Base-by-base conservation (phyloP, 2,329 filamentous ascomycete species). In the Trichothecium roseum region DNA sequence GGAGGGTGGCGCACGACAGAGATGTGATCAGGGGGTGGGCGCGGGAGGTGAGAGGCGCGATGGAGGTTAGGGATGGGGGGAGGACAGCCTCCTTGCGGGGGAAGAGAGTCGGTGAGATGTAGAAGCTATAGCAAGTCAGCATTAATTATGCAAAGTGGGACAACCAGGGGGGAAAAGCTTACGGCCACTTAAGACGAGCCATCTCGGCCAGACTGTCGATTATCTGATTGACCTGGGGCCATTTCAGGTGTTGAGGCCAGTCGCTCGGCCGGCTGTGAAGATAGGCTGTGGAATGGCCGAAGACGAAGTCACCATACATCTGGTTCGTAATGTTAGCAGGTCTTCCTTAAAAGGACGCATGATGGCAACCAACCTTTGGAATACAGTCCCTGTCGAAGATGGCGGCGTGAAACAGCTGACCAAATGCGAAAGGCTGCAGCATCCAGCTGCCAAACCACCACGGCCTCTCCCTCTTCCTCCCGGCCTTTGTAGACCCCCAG, bases 371-470 rank as follows among this genome's bases (percentile, higher is more conserved):
- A 53, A 77, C 74, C 52, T 62, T 65, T 0, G 81, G 81, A 43
- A 81, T 78, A 46, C 78, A 81, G 46, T 88, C 83, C 37, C 77
- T 68, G 55, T 89, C 82, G 55, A 87, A 87, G 6, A 87, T 69
- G 45, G 80, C 74, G 1, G 84, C 78, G 55, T 88, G 80, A 34
- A 88, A 62, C 42, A 89, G 62, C 63, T 89, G 84, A 8, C 82
- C 84, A 50, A 77, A 80, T 2, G 81, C 77, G 20, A 88, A 52
- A 1, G 84, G 84, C 64, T 86, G 84, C 47, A 88, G 54, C 64
- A 88, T 64, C 83, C 84, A 89, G 54, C 81, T 86, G 16, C 84
- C 84, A 62, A 83, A 84, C 84, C 84, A 89, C 75, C 76, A 81
- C 1, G 88, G 87, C 34, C 73, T 60, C 45, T 79, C 72, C 45